Conservation (phyloP, 1,139 yeast genomes). For the Yamadazyma taylorii region DNA sequence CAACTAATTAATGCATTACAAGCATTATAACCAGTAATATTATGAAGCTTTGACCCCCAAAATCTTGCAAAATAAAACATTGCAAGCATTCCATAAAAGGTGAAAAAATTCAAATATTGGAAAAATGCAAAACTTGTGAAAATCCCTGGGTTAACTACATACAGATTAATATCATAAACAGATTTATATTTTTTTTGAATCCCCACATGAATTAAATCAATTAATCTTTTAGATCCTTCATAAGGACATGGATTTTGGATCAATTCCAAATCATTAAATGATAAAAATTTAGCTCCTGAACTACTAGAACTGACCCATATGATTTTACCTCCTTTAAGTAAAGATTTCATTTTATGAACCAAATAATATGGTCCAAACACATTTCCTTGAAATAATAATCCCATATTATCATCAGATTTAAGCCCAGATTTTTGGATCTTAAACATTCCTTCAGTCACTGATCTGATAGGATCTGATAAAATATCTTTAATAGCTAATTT, state of each 20-base stretch:
- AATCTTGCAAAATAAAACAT: conserved; percentile 83
- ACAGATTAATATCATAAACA: conserved; percentile 60
- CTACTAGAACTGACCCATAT: conserved; percentile 86
- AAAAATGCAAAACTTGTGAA: conserved; percentile 82
- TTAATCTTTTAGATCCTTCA: conserved; percentile 88
- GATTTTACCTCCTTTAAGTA: conserved; percentile 61
- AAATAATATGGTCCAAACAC: conserved; percentile 93
- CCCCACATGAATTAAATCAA: conserved; percentile 80
- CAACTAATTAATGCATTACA: conserved; percentile 73
- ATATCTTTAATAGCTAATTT: conserved; percentile 68
- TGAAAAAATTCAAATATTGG: conserved; percentile 70
- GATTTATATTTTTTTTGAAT: conserved; percentile 51
- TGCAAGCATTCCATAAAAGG: conserved; percentile 81
- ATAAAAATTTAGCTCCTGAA: conserved; percentile 69
- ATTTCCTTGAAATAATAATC: conserved; percentile 90
- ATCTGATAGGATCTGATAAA: conserved; percentile 62
- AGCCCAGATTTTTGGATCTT: conserved; percentile 79
- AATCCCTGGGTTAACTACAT: conserved; percentile 91
- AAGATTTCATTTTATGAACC: conserved; percentile 56
- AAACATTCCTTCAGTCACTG: conserved; percentile 82
- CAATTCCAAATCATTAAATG: conserved; percentile 74
- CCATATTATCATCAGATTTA: conserved; percentile 70
- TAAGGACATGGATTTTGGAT: conserved; percentile 66
- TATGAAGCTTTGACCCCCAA: conserved; percentile 85
- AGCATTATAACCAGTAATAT: conserved; percentile 82